phyloP scores from a whole-genome alignment of 106 monocot genomes.

The Amphibolis antarctica region DNA sequence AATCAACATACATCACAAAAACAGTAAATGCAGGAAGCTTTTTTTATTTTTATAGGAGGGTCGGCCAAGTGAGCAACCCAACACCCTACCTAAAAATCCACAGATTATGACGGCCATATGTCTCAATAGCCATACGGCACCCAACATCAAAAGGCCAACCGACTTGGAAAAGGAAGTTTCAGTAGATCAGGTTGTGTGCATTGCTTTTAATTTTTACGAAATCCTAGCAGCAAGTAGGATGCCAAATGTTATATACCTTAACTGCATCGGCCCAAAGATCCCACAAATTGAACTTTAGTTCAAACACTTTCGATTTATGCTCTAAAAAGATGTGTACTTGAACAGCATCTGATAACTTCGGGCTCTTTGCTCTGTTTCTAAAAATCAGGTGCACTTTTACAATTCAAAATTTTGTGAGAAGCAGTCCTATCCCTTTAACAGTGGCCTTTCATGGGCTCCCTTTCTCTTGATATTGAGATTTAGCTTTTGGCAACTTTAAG shows the following conservation, averaged over 20 bases:
- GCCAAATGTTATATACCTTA: neutral
- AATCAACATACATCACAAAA: too few relatives aligned
- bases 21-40: too few relatives aligned
- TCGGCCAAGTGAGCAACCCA: too few relatives aligned
- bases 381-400: slow-evolving; percentile 2
- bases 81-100: too few relatives aligned
- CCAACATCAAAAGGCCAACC: too few relatives aligned
- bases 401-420: neutral
- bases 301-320: slow-evolving; percentile 8
- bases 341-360: slow-evolving; percentile 8
- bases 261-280: slow-evolving; percentile 4
- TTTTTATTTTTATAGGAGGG: too few relatives aligned
- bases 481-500: slow-evolving; percentile 8
- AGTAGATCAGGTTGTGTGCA: neutral
- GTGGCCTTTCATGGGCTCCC: neutral
- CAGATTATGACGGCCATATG: too few relatives aligned
- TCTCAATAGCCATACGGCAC: too few relatives aligned
- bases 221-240: neutral
- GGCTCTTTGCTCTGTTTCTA: slow-evolving; percentile 2
- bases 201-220: neutral
- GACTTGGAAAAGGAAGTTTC: too few relatives aligned
- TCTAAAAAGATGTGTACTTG: slow-evolving; percentile 2
- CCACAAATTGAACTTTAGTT: slow-evolving; percentile 6
- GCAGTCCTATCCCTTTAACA: neutral
- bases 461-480: slow-evolving; percentile 2